These are phyloP conservation scores for Claviceps pusilla DNA, from an alignment of 2,329 filamentous ascomycete species.

Conservation along the genomic window DNA sequence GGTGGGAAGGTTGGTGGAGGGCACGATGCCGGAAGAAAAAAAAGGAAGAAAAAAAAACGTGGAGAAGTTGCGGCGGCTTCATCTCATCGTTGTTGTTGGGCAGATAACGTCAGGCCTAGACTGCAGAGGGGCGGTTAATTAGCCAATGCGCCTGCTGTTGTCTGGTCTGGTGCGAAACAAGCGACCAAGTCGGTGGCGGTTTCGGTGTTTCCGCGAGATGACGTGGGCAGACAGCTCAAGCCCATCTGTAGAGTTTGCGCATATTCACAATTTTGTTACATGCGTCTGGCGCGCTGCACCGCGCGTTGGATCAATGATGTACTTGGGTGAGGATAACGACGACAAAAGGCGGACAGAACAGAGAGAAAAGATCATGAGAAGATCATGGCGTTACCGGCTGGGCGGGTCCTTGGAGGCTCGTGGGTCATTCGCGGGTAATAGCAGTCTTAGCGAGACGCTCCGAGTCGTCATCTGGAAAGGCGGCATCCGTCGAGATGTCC, in stretches of 20 bases:
- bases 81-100: too few relatives aligned
- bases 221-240: not conserved
- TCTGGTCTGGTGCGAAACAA: not conserved
- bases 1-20: not conserved
- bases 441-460: too few relatives aligned
- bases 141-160: not conserved
- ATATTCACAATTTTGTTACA: too few relatives aligned
- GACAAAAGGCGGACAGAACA: too few relatives aligned
- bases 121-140: not conserved
- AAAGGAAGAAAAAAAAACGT: not conserved
- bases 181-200: not conserved
- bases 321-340: too few relatives aligned
- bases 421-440: not conserved
- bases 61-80: not conserved
- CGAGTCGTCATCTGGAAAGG: too few relatives aligned
- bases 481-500: not conserved
- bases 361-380: too few relatives aligned
- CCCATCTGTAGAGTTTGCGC: too few relatives aligned
- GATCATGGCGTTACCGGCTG: too few relatives aligned
- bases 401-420: not conserved
- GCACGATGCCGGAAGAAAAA: not conserved
- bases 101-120: not conserved
- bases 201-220: not conserved
- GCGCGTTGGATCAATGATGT: too few relatives aligned
- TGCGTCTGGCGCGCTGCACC: too few relatives aligned